Evolutionary conservation across 2,329 filamentous ascomycete genomes (phyloP), one percentile per base, ranked within the genome.

Genomic region (Aspergillus brunneoviolaceus): DNA sequence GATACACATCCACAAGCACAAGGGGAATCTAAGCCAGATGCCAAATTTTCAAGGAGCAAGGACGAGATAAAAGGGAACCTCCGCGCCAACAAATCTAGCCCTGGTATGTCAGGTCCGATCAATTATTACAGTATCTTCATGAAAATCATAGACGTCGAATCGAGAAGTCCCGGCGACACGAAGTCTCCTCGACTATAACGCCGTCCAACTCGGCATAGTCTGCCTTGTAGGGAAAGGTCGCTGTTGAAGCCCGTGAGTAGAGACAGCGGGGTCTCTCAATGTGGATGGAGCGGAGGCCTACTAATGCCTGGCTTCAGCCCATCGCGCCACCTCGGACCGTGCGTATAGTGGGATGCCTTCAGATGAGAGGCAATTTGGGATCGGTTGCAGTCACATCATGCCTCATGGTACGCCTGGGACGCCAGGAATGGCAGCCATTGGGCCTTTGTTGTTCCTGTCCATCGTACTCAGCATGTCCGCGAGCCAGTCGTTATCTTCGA

Each of bases 401-500:
- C 39, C 14, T 42, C 39, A 42, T 14, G 39, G 39, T 42, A 42
- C 39, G 16, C 16, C 39, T 6, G 39, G 39, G 16, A 42, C 39
- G 5, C 39, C 39, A 16, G 39, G 16, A 7, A 42, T 42, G 5
- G 39, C 16, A 16, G 39, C 12, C 16, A 14, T 42, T 42, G 16
- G 16, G 16, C 33, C 51, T 23, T 29, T 45, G 12, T 52, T 35
- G 6, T 9, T 25, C 1, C 12, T n/a, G 21, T 45, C 21, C 51
- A 51, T 27, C 4, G 57, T 49, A 16, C 39, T 59, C 16, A 59
- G 48, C 58, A 56, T 52, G 25, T 59, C 51, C 10, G 57, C 42
- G 23, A 59, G 16, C 57, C 57, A 59, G 23, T 59, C 51, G 42
- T 59, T 55, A 12, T 59, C 51, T 2, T 19, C 51, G 6, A 55